Conservation (phyloP, 2,329 filamentous ascomycete species). For the Aspergillus versicolor region DNA sequence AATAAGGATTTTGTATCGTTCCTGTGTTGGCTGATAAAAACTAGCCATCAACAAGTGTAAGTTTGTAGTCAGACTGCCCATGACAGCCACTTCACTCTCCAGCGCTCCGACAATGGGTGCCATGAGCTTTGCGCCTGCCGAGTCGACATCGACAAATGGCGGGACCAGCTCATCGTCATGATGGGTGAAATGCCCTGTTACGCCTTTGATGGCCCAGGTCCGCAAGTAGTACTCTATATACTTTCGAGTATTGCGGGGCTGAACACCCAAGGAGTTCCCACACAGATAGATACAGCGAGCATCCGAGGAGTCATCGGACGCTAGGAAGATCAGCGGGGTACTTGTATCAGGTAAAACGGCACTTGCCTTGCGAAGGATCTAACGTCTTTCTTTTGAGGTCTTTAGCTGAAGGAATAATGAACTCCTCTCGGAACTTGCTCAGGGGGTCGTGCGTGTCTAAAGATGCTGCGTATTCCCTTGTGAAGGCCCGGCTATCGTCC, state of each 20-base stretch:
- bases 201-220: constrained; percentile 81
- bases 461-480: constrained; percentile 41
- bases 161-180: constrained; percentile 67
- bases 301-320: constrained; percentile 33
- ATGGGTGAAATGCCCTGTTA: constrained; percentile 76
- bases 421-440: constrained; percentile 64
- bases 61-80: constrained; percentile 83
- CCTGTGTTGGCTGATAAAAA: constrained; percentile 71
- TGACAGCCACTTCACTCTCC: constrained; percentile 74
- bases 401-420: constrained; percentile 71
- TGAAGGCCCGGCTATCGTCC: constrained; percentile 36
- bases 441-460: constrained; percentile 65
- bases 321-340: constrained; percentile 3
- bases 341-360: background rate
- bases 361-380: constrained; percentile 28
- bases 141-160: constrained; percentile 77
- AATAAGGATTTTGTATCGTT: constrained; percentile 76
- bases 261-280: constrained; percentile 84
- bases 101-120: constrained; percentile 73
- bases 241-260: constrained; percentile 66
- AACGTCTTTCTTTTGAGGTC: constrained; percentile 67
- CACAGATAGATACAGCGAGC: constrained; percentile 73
- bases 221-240: constrained; percentile 72
- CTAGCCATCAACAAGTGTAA: constrained; percentile 79
- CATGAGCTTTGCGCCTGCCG: constrained; percentile 68